A percentile compares a stretch with the other conserved stretches of the same genome.
These are phyloP conservation scores for Metschnikowia baotianmanensis DNA, from an alignment of 805 yeast species.

Conservation along the genomic window DNA sequence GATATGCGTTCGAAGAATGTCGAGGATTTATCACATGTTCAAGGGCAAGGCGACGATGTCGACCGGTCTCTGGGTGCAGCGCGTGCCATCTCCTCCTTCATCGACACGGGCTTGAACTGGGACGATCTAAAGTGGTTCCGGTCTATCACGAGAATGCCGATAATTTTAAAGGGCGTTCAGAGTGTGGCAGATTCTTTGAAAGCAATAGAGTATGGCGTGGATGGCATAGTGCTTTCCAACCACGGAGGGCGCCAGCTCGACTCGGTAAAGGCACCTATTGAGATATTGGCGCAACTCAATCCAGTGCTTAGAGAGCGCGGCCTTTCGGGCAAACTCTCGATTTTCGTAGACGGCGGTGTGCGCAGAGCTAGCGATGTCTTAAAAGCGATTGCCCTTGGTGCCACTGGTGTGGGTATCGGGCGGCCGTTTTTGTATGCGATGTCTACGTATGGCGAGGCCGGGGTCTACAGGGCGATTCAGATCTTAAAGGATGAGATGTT, in stretches of 20 bases:
- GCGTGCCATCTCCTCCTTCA: slow-evolving; percentile 71
- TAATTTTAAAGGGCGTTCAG: slow-evolving; percentile 69
- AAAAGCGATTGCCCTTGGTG: slow-evolving; percentile 76
- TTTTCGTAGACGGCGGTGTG: slow-evolving; percentile 75
- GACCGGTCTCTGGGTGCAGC: slow-evolving; percentile 83
- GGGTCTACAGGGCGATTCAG: slow-evolving; percentile 63
- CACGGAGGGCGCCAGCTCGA: slow-evolving; percentile 78
- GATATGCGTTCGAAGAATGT: slow-evolving; percentile 61
- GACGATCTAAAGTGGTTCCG: slow-evolving; percentile 41
- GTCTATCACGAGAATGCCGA: slow-evolving; percentile 37
- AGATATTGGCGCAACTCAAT: slow-evolving; percentile 55
- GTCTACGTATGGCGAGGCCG: slow-evolving; percentile 77
- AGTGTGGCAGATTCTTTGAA: slow-evolving; percentile 60
- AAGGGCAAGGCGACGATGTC: slow-evolving; percentile 45
- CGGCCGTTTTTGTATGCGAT: slow-evolving; percentile 75
- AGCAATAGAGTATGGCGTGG: slow-evolving; percentile 57
- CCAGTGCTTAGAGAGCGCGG: slow-evolving; percentile 41
- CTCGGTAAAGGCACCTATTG: slow-evolving; percentile 57
- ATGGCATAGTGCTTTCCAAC: slow-evolving; percentile 66
- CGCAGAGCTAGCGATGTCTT: slow-evolving; percentile 75
- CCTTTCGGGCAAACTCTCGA: slow-evolving; percentile 52
- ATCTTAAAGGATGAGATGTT: slow-evolving; percentile 59
- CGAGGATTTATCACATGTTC: slow-evolving; percentile 25
- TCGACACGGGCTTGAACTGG: slow-evolving; percentile 45
- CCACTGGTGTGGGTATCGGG: slow-evolving; percentile 73